phyloP scores from a whole-genome alignment of 2,329 filamentous ascomycete genomes.

The Aspergillus awamori region DNA sequence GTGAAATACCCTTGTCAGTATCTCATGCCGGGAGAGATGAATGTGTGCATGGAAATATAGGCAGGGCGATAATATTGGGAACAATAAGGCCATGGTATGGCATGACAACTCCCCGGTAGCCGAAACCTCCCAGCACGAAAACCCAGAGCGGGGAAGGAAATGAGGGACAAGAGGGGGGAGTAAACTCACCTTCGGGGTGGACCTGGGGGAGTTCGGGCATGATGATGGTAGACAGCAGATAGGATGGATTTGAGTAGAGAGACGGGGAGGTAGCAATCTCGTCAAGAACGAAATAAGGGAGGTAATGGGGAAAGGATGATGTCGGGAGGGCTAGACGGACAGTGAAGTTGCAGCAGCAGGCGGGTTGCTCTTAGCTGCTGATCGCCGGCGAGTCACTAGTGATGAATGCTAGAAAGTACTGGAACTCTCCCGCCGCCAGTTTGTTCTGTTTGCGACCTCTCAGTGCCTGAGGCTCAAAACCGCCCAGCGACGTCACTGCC shows the following conservation, averaged over 20 bases:
- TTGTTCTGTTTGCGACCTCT: slow-evolving; percentile 38
- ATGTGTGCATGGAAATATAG: slow-evolving; percentile 10
- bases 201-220: slow-evolving; percentile 35
- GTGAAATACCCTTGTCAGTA: slow-evolving; percentile 16
- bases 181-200: slow-evolving; percentile 52
- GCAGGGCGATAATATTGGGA: neutral
- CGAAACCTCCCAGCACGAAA: slow-evolving; percentile 9
- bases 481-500: slow-evolving; percentile 12
- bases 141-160: slow-evolving; percentile 34
- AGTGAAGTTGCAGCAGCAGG: slow-evolving; percentile 22
- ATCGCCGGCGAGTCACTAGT: slow-evolving; percentile 15
- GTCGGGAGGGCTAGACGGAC: slow-evolving; percentile 16
- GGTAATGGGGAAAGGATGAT: slow-evolving; percentile 9
- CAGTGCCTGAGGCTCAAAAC: slow-evolving; percentile 25
- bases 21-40: neutral
- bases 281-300: slow-evolving; percentile 14
- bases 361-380: slow-evolving; percentile 27
- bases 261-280: slow-evolving; percentile 9
- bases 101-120: slow-evolving; percentile 15
- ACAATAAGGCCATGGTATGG: slow-evolving; percentile 4
- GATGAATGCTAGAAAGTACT: slow-evolving; percentile 43
- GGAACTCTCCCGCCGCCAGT: slow-evolving; percentile 38
- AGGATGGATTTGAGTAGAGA: slow-evolving; percentile 8
- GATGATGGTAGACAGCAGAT: slow-evolving; percentile 17
- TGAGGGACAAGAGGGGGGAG: slow-evolving; percentile 17